Conservation (phyloP, 2,329 filamentous ascomycete genomes). For the Dactylellina leptospora region DNA sequence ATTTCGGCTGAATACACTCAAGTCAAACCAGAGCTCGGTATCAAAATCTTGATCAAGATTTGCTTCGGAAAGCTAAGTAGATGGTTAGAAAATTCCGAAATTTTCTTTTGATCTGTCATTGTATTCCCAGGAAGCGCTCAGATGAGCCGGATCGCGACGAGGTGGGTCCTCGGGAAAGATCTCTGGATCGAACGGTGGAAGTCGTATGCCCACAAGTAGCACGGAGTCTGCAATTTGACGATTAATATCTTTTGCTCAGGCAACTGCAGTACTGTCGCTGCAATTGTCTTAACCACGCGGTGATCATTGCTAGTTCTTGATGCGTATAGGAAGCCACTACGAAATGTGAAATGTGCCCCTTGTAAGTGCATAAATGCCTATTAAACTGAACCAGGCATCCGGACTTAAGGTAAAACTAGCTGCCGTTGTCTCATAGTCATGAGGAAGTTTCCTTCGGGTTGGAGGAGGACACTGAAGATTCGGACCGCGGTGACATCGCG, state of each 20-base stretch:
- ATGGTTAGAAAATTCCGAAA: too few species aligned
- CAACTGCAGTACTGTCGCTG: too few species aligned
- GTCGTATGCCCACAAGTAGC: not conserved
- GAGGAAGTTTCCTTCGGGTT: not conserved
- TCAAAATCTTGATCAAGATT: too few species aligned
- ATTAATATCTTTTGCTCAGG: not conserved
- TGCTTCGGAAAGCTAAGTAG: too few species aligned
- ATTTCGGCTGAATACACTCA: too few species aligned
- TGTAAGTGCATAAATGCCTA: slow-evolving; percentile 46
- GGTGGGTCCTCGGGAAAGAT: slow-evolving; percentile 20
- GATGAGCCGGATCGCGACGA: slow-evolving; percentile 11
- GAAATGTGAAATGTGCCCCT: slow-evolving; percentile 41
- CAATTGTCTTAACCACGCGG: slow-evolving; percentile 11
- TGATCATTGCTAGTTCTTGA: slow-evolving; percentile 20
- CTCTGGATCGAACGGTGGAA: slow-evolving; percentile 6
- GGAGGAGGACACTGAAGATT: not conserved
- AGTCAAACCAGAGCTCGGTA: too few species aligned
- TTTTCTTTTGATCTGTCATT: not conserved
- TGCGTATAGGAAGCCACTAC: slow-evolving; percentile 21
- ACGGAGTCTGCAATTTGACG: not conserved
- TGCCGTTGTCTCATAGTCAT: slow-evolving; percentile 13
- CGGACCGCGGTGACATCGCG: not conserved
- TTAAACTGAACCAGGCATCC: slow-evolving; percentile 18
- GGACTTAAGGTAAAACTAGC: slow-evolving; percentile 40
- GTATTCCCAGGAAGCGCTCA: not conserved